Base-by-base conservation (phyloP, 2,329 filamentous ascomycete genomes). In the Aaosphaeria arxii region DNA sequence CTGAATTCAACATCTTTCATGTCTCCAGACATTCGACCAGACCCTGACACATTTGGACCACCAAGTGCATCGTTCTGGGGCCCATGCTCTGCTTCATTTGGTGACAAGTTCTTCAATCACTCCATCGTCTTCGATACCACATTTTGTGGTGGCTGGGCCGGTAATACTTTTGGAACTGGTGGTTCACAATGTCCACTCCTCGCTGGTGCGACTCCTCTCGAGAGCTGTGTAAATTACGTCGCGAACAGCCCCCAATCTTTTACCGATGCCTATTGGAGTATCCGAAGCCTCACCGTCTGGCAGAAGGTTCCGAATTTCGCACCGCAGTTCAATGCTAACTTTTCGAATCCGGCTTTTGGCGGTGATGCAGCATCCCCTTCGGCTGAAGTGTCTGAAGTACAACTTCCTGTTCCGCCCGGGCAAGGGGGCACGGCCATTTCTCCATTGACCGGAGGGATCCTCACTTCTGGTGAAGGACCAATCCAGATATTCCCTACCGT, bases 61-160 rank as follows among this genome's bases (percentile, higher is more conserved):
- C 87, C 90, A 0, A 64, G 79, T 1, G 87, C 86, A 5, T 74
- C 73, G 28, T 95, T 94, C 70, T 69, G 75, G 6, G 77, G 76
- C 46, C 49, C 52, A 4, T 58, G 51, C 32, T 67, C 54, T 17
- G 47, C 29, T 40, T 59, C 45, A 59, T 71, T 55, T 40, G 52
- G 17, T 13, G 53, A 61, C 40, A 53, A 86, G 67, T 92, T 96
- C 72, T 72, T 73, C 51, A 71, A 86, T 50, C 80, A 94, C 74
- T 81, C 84, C 56, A 82, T 96, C 56, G 80, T 91, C 55, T 84
- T 92, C 69, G 82, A 91, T 71, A 92, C 84, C 1, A 87, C 86
- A 6, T 88, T 95, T 66, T 95, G 91, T 39, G 58, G 58, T 4
- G 54, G 52, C 6, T 61, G 49, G 49, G 76, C 49, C 3, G 56